Percentiles rank a stretch among this genome's conserved stretches.
Conservation (phyloP, 2,329 filamentous ascomycete species). For the Penicillium rolfsii region DNA sequence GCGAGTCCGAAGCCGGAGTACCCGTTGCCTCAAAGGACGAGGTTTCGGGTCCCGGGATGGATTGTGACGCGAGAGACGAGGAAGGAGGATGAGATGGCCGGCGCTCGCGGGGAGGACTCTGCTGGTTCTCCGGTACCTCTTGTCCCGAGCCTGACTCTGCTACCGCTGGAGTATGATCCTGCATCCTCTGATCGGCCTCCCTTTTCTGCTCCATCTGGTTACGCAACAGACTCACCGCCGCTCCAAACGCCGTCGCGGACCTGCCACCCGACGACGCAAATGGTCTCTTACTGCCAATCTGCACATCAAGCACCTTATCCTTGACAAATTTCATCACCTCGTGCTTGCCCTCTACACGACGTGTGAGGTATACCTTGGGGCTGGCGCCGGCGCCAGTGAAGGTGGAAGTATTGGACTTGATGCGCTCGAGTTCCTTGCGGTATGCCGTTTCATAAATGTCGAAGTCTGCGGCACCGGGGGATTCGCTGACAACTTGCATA, state of each 20-base stretch:
- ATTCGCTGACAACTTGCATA: conserved; percentile 70
- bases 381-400: conserved; percentile 46
- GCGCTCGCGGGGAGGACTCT: conserved; percentile 3
- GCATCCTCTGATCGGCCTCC: conserved; percentile 10
- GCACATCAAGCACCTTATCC: conserved; percentile 31
- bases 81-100: conserved; percentile 19
- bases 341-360: conserved; percentile 52
- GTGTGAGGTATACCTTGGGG: conserved; percentile 62
- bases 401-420: conserved; percentile 51
- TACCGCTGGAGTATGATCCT: not conserved
- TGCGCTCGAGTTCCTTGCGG: conserved; percentile 76
- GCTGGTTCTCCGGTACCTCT: not conserved
- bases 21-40: conserved; percentile 28
- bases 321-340: conserved; percentile 40
- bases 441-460: conserved; percentile 90
- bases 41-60: conserved; percentile 22
- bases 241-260: conserved; percentile 20
- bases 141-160: not conserved
- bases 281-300: conserved; percentile 18
- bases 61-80: conserved; percentile 20
- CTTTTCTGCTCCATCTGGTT: conserved; percentile 27
- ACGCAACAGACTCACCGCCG: conserved; percentile 24
- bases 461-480: conserved; percentile 79
- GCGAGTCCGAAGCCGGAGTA: conserved; percentile 13
- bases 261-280: conserved; percentile 4